These are phyloP conservation scores for Stagonosporopsis chrysanthemi DNA, from an alignment of 2,329 filamentous ascomycete species.

Conservation along the genomic window DNA sequence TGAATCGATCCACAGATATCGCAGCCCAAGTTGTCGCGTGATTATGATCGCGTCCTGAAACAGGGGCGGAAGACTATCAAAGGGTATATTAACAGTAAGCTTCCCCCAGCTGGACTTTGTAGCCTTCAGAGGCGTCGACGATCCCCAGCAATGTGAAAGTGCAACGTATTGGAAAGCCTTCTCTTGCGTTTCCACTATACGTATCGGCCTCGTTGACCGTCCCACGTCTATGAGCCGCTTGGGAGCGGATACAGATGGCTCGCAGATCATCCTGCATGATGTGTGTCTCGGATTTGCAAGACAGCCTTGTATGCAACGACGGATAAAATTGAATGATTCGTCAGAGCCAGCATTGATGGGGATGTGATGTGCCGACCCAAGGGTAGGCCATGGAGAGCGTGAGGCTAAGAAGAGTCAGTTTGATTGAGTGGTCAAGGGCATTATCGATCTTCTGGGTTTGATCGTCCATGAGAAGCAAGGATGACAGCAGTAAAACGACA, in stretches of 20 bases:
- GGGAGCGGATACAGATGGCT: constrained; percentile 29
- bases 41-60: constrained; percentile 42
- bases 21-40: constrained; percentile 41
- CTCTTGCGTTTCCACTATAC: constrained; percentile 42
- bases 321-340: constrained; percentile 44
- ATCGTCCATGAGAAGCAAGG: neutral
- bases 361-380: constrained; percentile 40
- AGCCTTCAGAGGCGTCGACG: constrained; percentile 30
- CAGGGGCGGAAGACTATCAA: constrained; percentile 35
- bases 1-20: constrained; percentile 47
- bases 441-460: neutral
- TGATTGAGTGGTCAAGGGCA: neutral
- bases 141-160: constrained; percentile 45
- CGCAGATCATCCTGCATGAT: constrained; percentile 31
- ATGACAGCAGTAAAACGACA: neutral
- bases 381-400: constrained; percentile 41
- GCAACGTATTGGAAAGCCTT: constrained; percentile 40
- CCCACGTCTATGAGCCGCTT: constrained; percentile 46
- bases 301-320: constrained; percentile 43
- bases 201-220: constrained; percentile 36
- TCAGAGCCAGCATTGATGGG: constrained; percentile 43
- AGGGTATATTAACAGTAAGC: constrained; percentile 36
- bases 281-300: constrained; percentile 42
- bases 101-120: constrained; percentile 42
- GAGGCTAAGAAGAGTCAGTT: constrained; percentile 31